Evolutionary conservation across 129 eudicot species (phyloP), one percentile per base, ranked within the genome.

Genomic region (Helichrysum umbraculigerum): DNA sequence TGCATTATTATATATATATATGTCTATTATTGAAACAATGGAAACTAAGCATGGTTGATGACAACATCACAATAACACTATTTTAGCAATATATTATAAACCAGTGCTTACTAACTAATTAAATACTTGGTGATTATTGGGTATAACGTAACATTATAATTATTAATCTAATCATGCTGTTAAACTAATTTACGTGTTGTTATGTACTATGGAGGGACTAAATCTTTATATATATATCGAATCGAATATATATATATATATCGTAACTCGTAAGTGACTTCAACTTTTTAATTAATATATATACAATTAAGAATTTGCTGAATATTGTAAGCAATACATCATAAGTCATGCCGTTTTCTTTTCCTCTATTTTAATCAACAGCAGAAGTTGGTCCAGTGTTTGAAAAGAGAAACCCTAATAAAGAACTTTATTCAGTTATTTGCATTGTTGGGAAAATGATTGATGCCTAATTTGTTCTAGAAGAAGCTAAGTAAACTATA

Each of bases 11-110:
- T n/a, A n/a, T n/a, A n/a, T n/a, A 60, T 60, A 60, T 60, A 60
- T 8, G 66, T 6, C 66, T 19, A 21, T 59, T 28, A 59, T 59
- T 59, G 30, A n/a, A 71, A n/a, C 62, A 56, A 33, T 19, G 76
- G 34, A 72, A 71, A 71, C n/a, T 19, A 71, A 72, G 76, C 76
- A 72, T 72, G 76, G 67, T 56, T 32, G 22, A 57, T 72, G 51
- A 72, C 67, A 68, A 68, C 76, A 57, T 7, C 76, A 72, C n/a
- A 34, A 34, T 12, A 56, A 52, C 66, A 72, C 4, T 19, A 9
- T 54, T 28, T 33, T 72, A 56, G 35, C 28, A 1, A 20, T 20
- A 19, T 29, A 2, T 0, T 19, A 9, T 57, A 57, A 7, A 19
- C 3, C 0, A 41, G 47, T 41, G 47, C 3, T 41, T 9, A 41